Evolutionary conservation across 225 moss, liverwort and hornwort species (phyloP), one percentile per base, ranked within the genome.

Genomic region (Pseudoscleropodium purum): DNA sequence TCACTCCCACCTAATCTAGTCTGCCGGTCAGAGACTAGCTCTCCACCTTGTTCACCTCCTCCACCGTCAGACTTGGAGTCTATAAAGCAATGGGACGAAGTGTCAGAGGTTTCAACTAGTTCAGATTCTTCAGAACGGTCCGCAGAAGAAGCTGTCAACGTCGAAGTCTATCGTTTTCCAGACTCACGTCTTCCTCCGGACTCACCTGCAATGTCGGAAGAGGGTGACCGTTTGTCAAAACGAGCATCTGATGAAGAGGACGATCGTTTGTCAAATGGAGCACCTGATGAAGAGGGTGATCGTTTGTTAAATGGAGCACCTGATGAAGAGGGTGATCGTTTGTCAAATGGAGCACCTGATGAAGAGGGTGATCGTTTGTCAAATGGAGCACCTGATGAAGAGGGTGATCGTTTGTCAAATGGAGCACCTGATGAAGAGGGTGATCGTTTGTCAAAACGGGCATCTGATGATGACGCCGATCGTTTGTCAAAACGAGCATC

Each of bases 1-100:
- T 91, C 91, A n/a, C 93, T 93, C 67, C 93, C 93, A 63, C 93
- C 93, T 76, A 92, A 93, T 86, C 77, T 93, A 69, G 93, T 91
- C 47, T 91, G 91, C 65, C 91, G 83, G 74, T 91, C 93, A 79
- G 93, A 92, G 85, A 91, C 88, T 20, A 93, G 89, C 84, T 93
- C 93, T 66, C 93, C 92, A 66, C 92, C 93, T 54, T 92, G 86
- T 86, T 93, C 93, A 80, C 93, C 93, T 82, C 92, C 93, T 75
- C 92, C 91, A 63, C 91, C 79, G 63, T 93, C 93, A 51, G 89
- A 92, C 62, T 80, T 85, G 61, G 92, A 92, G 87, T 92, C 92
- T 86, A 91, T 86, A 5, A 87, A 88, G 86, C 84, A 89, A 61
- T 92, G 92, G 88, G 93, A 91, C 73, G 83, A 90, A 75, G 91